Evolutionary conservation across 805 yeast genomes (phyloP), one percentile per base, ranked within the genome.

Genomic region (Yarrowia phangngaensis): DNA sequence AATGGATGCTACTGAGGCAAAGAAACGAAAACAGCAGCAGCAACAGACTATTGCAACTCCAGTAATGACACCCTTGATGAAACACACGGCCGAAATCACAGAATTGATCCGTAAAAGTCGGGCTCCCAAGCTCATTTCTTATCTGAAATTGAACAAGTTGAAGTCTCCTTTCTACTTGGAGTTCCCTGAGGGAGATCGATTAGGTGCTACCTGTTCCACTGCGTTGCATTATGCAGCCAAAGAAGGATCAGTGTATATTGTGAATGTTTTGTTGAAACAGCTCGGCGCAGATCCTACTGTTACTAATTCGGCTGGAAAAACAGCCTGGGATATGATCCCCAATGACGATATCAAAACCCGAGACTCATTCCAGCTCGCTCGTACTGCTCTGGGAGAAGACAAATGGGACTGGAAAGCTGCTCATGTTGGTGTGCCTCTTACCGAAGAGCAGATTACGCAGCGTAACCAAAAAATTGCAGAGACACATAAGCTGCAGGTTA

Each of bases 221-320:
- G 62, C 84, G 51, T 67, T 92, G 22, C 95, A 88, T 60, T 86
- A 70, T 61, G 90, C 95, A 0, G 67, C 96, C 0, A 70, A 79
- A 7, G 70, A 79, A 51, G 84, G 85, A 3, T 67, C 80, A 16
- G 71, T 72, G 47, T 85, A 81, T 55, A 79, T 88, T 73, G 79
- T 85, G 2, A 72, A 73, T 35, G 60, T 65, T 1, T 68, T 90
- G 43, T 61, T 89, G 19, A 70, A 73, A 8, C 79, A 74, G 38
- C 61, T 84, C 56, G 81, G 82, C 53, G 84, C 86, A 0, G 82
- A 85, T 55, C 95, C 95, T 1, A 68, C 80, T 0, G 51, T 75
- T 4, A 48, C 53, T 27, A 87, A 79, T 59, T 64, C 58, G 3
- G 58, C 61, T 20, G 84, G 82, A 0, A 80, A 74, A 55, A 76